Evolutionary conservation across 108 stramenopile genomes (phyloP).

Genomic region (Mayamaea pseudoterrestris): DNA sequence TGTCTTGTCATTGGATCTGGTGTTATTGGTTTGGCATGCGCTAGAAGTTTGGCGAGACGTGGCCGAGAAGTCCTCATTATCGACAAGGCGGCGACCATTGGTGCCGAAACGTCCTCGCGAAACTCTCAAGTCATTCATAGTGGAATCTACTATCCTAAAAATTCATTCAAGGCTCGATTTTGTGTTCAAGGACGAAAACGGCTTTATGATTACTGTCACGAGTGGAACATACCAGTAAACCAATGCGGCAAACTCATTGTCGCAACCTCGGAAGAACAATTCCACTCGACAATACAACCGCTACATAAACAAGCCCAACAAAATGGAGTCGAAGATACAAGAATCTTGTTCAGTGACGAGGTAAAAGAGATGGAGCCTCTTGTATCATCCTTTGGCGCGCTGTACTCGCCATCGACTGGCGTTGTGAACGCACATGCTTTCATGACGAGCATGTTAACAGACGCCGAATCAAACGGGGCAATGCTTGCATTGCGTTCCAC

Average conservation of each 20-base stretch:
- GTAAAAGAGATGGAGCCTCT: constrained; percentile 49
- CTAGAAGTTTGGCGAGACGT: constrained; percentile 34
- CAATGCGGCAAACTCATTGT: constrained; percentile 71
- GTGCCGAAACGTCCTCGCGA: constrained; percentile 54
- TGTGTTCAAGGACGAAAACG: constrained; percentile 63
- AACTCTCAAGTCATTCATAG: constrained; percentile 86
- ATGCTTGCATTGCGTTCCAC: constrained; percentile 34
- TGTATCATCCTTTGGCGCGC: constrained; percentile 40
- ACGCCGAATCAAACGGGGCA: constrained; percentile 57
- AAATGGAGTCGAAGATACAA: constrained; percentile 62
- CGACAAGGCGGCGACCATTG: constrained; percentile 40
- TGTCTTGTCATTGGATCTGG: constrained; percentile 75
- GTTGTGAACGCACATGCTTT: constrained; percentile 67
- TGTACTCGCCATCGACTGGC: constrained; percentile 72
- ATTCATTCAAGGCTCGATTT: constrained; percentile 46
- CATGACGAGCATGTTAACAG: constrained; percentile 46
- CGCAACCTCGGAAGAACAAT: constrained; percentile 39
- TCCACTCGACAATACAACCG: background rate
- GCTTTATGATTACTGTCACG: constrained; percentile 60
- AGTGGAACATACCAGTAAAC: constrained; percentile 29
- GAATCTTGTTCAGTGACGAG: constrained; percentile 39
- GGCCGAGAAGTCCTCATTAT: constrained; percentile 67
- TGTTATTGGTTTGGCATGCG: constrained; percentile 62
- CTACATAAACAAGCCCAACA: constrained; percentile 10
- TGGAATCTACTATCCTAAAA: constrained; percentile 67